phyloP scores from a whole-genome alignment of 2,329 filamentous ascomycete species.

The Peltaster fructicola region DNA sequence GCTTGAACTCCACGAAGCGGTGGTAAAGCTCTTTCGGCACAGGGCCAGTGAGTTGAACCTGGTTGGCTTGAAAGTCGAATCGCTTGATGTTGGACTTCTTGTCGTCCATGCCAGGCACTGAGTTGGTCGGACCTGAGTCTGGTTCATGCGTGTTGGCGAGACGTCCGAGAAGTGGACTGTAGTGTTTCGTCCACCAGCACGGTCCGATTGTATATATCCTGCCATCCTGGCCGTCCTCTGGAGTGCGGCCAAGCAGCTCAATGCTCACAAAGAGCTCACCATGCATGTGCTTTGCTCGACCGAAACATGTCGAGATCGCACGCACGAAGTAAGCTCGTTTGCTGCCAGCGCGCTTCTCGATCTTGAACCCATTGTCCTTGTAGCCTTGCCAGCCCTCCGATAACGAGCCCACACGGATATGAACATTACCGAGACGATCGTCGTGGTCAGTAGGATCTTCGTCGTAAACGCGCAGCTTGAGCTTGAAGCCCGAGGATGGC shows the following conservation, averaged over 20 bases:
- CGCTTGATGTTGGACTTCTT: slow-evolving; percentile 42
- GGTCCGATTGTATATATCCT: slow-evolving; percentile 66
- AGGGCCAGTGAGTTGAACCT: slow-evolving; percentile 73
- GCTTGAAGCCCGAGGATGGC: slow-evolving; percentile 58
- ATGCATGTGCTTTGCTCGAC: slow-evolving; percentile 45
- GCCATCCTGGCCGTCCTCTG: slow-evolving; percentile 37
- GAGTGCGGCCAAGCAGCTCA: slow-evolving; percentile 58
- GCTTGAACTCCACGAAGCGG: slow-evolving; percentile 81
- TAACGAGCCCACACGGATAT: slow-evolving; percentile 44
- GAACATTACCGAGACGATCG: slow-evolving; percentile 75
- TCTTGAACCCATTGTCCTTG: slow-evolving; percentile 43
- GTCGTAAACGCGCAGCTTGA: slow-evolving; percentile 79
- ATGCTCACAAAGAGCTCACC: slow-evolving; percentile 57
- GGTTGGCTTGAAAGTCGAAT: slow-evolving; percentile 72
- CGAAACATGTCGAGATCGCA: slow-evolving; percentile 46
- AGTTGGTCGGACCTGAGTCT: slow-evolving; percentile 27
- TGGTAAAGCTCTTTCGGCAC: slow-evolving; percentile 70
- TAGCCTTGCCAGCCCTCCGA: slow-evolving; percentile 52
- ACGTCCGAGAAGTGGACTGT: slow-evolving; percentile 73
- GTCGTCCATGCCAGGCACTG: too few relatives aligned
- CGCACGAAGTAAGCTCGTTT: slow-evolving; percentile 71
- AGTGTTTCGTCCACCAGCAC: slow-evolving; percentile 62
- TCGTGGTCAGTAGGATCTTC: slow-evolving; percentile 77
- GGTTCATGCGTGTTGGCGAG: slow-evolving; percentile 49
- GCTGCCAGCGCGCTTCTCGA: slow-evolving; percentile 72